Conservation (phyloP, 202 grass and related monocot genomes). For the Bolboschoenoplectus hybrid region DNA sequence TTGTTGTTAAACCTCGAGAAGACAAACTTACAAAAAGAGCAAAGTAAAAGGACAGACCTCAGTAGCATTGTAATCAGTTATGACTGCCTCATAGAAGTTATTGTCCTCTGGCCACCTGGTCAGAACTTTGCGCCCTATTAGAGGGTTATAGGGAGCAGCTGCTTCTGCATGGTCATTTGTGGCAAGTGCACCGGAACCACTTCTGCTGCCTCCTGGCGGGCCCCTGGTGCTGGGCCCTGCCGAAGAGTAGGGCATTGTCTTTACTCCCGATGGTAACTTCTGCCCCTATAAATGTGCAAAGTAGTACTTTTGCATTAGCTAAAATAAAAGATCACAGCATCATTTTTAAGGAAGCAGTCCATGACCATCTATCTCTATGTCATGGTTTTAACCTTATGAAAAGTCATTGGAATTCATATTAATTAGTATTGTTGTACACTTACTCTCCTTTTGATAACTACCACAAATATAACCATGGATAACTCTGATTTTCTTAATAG, state of each 20-base stretch:
- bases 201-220: slow-evolving; percentile 57
- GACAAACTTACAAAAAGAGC: slow-evolving; percentile 37
- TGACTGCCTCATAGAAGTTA: slow-evolving; percentile 89
- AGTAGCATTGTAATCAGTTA: slow-evolving; percentile 68
- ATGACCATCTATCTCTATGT: background rate
- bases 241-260: slow-evolving; percentile 57
- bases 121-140: slow-evolving; percentile 78
- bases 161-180: slow-evolving; percentile 60
- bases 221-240: slow-evolving; percentile 76
- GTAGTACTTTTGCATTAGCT: slow-evolving; percentile 4
- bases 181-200: slow-evolving; percentile 52
- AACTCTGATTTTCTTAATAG: slow-evolving; percentile 4
- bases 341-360: background rate
- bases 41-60: slow-evolving; percentile 49
- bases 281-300: slow-evolving; percentile 56
- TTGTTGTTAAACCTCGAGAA: slow-evolving; percentile 40
- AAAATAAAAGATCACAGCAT: slow-evolving; percentile 6
- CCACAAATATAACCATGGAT: slow-evolving; percentile 1
- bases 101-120: slow-evolving; percentile 98
- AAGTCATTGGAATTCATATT: background rate
- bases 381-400: slow-evolving; percentile 19
- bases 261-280: slow-evolving; percentile 60
- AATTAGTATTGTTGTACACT: background rate
- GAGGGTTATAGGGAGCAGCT: slow-evolving; percentile 53
- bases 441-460: background rate